These are phyloP conservation scores for Malassezia dermatis DNA, from an alignment of 1,284 basidiomycete species.

Conservation along the genomic window DNA sequence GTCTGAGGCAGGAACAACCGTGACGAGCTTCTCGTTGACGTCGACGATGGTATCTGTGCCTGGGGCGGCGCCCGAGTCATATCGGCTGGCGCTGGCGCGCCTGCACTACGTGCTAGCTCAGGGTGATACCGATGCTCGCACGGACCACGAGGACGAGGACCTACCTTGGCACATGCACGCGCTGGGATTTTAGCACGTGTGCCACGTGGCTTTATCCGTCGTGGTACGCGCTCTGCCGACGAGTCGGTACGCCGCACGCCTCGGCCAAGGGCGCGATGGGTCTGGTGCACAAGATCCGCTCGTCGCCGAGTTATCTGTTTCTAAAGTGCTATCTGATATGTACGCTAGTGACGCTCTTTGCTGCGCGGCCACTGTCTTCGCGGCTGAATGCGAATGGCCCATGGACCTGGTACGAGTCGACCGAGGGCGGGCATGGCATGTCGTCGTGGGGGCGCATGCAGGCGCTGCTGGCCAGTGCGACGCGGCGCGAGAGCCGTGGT, in stretches of 20 bases:
- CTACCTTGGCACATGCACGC: conserved; percentile 14
- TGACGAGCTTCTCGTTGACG: background rate
- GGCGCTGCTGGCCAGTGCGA: conserved; percentile 4
- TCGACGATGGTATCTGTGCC: background rate
- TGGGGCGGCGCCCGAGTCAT: background rate
- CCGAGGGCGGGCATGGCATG: conserved; percentile 12
- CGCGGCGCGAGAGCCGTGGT: conserved; percentile 6
- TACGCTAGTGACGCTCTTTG: conserved; percentile 37
- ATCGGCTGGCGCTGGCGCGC: background rate
- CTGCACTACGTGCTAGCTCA: conserved; percentile 2
- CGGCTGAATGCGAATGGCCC: conserved; percentile 19
- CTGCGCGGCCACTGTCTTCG: conserved; percentile 33
- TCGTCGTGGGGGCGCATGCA: conserved; percentile 14
- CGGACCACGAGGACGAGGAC: conserved; percentile 13
- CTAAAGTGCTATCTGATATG: conserved; percentile 39
- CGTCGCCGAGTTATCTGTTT: conserved; percentile 39
- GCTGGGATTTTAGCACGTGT: conserved; percentile 11
- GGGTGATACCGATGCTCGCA: background rate
- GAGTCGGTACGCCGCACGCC: background rate
- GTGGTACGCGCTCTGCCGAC: background rate
- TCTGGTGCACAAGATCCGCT: conserved; percentile 18
- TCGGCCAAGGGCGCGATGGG: conserved; percentile 2
- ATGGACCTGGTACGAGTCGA: conserved; percentile 15
- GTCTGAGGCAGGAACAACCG: background rate
- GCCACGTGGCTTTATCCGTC: background rate